Percentiles rank a stretch among this genome's conserved stretches.
These are phyloP conservation scores for Metschnikowia kunwiensis DNA, from an alignment of 805 yeast genomes.

Conservation along the genomic window DNA sequence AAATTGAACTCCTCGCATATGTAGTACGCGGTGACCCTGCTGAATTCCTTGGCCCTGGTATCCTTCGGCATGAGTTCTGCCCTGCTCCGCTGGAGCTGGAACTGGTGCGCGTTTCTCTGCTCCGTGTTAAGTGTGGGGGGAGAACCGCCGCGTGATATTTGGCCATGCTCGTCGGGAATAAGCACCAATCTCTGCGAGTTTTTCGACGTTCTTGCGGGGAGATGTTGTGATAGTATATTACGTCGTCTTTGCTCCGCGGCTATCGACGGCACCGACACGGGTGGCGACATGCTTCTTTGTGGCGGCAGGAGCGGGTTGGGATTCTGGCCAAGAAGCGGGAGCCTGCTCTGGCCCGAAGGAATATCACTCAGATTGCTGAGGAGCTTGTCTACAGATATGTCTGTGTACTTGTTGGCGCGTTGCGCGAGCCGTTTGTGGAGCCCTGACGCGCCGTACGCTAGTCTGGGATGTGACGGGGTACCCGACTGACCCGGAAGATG, in stretches of 20 bases:
- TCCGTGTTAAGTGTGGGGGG: constrained; percentile 8
- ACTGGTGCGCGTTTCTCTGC: constrained; percentile 18
- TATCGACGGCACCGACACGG: constrained; percentile 13
- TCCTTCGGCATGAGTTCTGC: constrained; percentile 62
- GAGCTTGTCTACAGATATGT: constrained; percentile 77
- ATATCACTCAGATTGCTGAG: constrained; percentile 79
- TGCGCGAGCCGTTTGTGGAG: constrained; percentile 15
- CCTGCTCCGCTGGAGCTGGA: constrained; percentile 39
- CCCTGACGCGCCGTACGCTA: constrained; percentile 17
- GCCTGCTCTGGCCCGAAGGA: constrained; percentile 70
- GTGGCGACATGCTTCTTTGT: constrained; percentile 22
- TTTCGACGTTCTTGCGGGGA: constrained; percentile 78
- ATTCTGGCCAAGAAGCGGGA: constrained; percentile 28
- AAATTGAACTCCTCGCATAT: constrained; percentile 81
- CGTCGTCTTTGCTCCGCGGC: constrained; percentile 20
- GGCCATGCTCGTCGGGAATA: constrained; percentile 60
- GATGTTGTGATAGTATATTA: constrained; percentile 46
- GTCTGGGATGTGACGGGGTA: constrained; percentile 9
- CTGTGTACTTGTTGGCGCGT: constrained; percentile 53
- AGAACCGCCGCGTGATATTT: constrained; percentile 11
- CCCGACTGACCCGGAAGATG: constrained; percentile 18
- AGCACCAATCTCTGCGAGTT: constrained; percentile 82
- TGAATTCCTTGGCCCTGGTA: constrained; percentile 57
- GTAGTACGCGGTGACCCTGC: constrained; percentile 89
- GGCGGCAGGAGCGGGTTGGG: constrained; percentile 16